Percentiles rank a stretch among this genome's conserved stretches.
Evolutionary conservation across 2,329 filamentous ascomycete species (phyloP).

Genomic region (Colletotrichum sp.): DNA sequence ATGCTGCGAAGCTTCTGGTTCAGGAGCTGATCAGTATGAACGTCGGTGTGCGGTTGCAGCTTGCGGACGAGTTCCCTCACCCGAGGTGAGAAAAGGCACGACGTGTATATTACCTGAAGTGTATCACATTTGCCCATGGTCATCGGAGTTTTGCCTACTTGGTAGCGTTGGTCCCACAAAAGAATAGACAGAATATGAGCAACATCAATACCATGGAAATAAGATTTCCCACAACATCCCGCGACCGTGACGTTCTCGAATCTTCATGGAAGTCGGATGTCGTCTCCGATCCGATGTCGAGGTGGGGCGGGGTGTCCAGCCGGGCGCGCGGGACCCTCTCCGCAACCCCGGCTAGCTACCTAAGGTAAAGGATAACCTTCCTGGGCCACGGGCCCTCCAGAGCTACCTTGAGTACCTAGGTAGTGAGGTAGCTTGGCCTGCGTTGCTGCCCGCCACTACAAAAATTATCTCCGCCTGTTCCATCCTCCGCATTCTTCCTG

Average conservation of each 20-base stretch:
- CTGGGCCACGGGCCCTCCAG: background rate
- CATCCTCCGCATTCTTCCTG: background rate
- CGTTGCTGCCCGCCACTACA: background rate
- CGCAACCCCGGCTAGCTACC: background rate
- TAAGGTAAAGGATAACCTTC: background rate
- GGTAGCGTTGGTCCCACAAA: constrained; percentile 1
- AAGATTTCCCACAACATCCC: background rate
- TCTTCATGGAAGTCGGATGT: background rate
- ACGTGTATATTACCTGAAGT: constrained; percentile 5
- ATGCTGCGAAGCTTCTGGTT: constrained; percentile 93
- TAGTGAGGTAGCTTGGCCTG: background rate
- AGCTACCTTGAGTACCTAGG: background rate
- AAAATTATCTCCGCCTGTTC: background rate
- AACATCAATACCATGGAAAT: background rate
- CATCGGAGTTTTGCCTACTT: constrained; percentile 8
- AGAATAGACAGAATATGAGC: constrained; percentile 1
- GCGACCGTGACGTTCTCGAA: background rate
- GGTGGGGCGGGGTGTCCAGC: background rate
- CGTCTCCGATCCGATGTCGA: background rate
- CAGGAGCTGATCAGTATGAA: constrained; percentile 99
- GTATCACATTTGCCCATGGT: background rate
- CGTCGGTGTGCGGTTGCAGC: constrained; percentile 87
- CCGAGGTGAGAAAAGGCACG: constrained; percentile 37
- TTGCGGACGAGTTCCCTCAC: constrained; percentile 92
- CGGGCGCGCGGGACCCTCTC: constrained; percentile 5